phyloP scores from a whole-genome alignment of 768 basidiomycete genomes.

The Dacryopinax primogenitus region DNA sequence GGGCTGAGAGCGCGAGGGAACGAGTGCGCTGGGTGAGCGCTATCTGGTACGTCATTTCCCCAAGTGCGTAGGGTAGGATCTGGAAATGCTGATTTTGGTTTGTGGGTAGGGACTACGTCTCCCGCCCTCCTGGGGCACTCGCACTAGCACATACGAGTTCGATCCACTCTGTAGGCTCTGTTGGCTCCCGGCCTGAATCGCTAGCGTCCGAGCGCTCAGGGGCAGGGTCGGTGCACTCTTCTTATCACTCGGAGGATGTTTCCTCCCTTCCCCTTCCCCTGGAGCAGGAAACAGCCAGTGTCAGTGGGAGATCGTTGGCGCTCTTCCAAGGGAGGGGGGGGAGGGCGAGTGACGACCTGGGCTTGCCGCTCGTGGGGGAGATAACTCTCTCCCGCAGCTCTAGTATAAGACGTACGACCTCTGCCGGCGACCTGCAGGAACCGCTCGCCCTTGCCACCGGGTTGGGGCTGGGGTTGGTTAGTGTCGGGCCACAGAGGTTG shows the following conservation, averaged over 20 bases:
- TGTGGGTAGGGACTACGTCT: slow-evolving; percentile 2
- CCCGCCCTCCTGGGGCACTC: not conserved
- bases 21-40: slow-evolving; percentile 85
- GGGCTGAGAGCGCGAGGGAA: slow-evolving; percentile 76
- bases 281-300: no score
- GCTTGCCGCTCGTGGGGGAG: not conserved
- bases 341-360: not conserved
- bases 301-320: not conserved
- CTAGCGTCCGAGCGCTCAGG: slow-evolving; percentile 3
- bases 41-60: slow-evolving; percentile 49
- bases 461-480: slow-evolving; percentile 41
- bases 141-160: not conserved
- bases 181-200: not conserved
- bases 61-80: not conserved
- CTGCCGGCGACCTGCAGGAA: slow-evolving; percentile 63
- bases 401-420: slow-evolving; percentile 51
- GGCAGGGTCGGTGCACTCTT: not conserved
- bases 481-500: slow-evolving; percentile 33
- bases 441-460: no score
- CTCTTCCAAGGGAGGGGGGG: not conserved
- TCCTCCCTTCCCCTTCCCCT: not conserved
- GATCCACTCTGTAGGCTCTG: not conserved
- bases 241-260: not conserved
- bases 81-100: not conserved
- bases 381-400: slow-evolving; percentile 56